phyloP scores from a whole-genome alignment of 352 stramenopile species.

The Phytophthora boehmeriae region DNA sequence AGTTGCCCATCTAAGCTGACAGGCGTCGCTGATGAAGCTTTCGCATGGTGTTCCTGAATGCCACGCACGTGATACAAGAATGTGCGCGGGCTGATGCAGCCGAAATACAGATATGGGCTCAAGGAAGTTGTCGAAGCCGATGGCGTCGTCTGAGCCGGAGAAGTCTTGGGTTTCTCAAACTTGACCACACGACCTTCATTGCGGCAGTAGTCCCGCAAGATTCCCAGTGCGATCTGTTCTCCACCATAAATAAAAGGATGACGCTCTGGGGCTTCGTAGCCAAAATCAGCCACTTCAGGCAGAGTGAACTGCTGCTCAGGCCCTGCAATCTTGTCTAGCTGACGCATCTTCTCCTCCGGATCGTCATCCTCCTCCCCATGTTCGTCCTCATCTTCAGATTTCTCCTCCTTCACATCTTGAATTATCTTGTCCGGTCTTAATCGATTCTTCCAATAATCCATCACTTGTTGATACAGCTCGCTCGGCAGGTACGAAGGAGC shows the following conservation, averaged over 20 bases:
- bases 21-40: constrained; percentile 80
- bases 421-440: constrained; percentile 22
- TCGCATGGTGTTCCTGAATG: constrained; percentile 76
- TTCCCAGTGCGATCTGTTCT: constrained; percentile 68
- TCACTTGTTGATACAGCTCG: constrained; percentile 65
- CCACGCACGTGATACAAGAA: constrained; percentile 91
- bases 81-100: constrained; percentile 90
- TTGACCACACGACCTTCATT: constrained; percentile 87
- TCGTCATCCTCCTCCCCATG: constrained; percentile 26
- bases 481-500: constrained; percentile 45
- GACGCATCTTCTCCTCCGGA: constrained; percentile 20
- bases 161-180: constrained; percentile 99
- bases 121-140: constrained; percentile 96
- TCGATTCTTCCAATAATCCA: constrained; percentile 54
- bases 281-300: constrained; percentile 70
- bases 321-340: constrained; percentile 54
- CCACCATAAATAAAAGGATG: constrained; percentile 83
- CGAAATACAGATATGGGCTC: constrained; percentile 94
- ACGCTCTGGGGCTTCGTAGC: constrained; percentile 47
- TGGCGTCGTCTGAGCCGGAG: constrained; percentile 85
- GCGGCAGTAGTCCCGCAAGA: constrained; percentile 72
- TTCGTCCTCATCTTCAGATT: constrained; percentile 21
- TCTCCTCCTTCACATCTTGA: constrained; percentile 26
- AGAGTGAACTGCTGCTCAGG: constrained; percentile 70
- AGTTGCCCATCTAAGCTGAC: constrained; percentile 95